Evolutionary conservation across 306 rosid species (phyloP).

Genomic region (Quillaja saponaria): DNA sequence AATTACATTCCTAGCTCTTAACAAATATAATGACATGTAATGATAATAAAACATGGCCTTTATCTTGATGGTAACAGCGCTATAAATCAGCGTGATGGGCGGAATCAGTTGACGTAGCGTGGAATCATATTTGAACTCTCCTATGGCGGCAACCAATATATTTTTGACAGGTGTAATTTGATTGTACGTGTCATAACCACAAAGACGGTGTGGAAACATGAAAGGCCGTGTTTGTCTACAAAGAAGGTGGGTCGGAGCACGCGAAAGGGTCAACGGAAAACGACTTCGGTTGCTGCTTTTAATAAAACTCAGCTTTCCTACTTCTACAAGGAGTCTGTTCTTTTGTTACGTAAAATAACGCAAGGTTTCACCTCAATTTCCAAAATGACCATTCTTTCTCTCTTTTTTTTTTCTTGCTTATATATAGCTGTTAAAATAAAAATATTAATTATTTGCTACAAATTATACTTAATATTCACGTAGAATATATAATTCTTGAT

Average conservation of each 20-base stretch:
- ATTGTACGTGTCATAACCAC: conserved; percentile 26
- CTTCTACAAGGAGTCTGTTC: neutral
- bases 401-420: too few relatives aligned
- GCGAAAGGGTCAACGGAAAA: conserved; percentile 5
- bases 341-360: too few relatives aligned
- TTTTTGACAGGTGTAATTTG: neutral
- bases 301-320: conserved; percentile 15
- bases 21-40: too few relatives aligned
- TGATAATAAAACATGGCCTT: too few relatives aligned
- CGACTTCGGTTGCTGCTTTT: conserved; percentile 17
- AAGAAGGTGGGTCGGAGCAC: conserved; percentile 10
- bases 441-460: too few relatives aligned
- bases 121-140: conserved; percentile 19
- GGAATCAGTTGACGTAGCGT: conserved; percentile 36
- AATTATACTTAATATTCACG: too few relatives aligned
- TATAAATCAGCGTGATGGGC: conserved; percentile 30
- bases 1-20: too few relatives aligned
- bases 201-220: neutral
- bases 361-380: too few relatives aligned
- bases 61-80: too few relatives aligned
- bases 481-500: too few relatives aligned
- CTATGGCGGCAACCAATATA: conserved; percentile 4
- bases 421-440: too few relatives aligned
- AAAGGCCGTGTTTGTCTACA: neutral
- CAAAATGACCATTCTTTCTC: too few relatives aligned